Evolutionary conservation across 2,329 filamentous ascomycete genomes (phyloP).

Genomic region (Pseudogymnoascus sp.): DNA sequence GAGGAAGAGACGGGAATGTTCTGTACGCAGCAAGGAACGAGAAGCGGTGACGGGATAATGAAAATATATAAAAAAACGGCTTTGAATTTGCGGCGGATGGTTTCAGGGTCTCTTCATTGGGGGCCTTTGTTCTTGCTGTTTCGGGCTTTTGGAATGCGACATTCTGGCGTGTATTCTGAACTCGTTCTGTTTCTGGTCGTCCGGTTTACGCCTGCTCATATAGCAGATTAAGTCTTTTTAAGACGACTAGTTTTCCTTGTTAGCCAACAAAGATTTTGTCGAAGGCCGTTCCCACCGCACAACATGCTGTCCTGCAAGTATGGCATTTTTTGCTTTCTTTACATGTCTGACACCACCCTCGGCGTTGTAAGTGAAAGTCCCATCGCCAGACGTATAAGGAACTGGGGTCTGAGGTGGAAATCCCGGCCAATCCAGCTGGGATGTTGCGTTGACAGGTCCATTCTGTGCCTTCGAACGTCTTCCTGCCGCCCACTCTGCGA

Average conservation of each 20-base stretch:
- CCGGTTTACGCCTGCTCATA: neutral
- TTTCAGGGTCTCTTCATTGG: neutral
- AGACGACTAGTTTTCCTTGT: neutral
- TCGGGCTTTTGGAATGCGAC: neutral
- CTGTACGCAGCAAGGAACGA: neutral
- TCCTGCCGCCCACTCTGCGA: neutral
- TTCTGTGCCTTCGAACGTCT: neutral
- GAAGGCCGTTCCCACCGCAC: neutral
- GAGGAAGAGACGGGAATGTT: neutral
- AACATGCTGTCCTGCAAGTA: neutral
- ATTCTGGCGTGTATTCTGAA: neutral
- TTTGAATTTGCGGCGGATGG: neutral
- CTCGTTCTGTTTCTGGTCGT: neutral
- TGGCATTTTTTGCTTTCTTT: neutral
- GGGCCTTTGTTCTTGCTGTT: neutral
- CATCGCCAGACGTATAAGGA: neutral
- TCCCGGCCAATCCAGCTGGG: neutral
- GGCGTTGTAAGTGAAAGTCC: fast-evolving
- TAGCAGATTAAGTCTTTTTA: neutral
- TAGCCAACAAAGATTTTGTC: neutral
- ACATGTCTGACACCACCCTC: neutral
- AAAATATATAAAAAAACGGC: neutral
- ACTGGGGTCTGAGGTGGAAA: neutral
- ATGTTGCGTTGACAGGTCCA: neutral
- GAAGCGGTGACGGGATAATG: neutral